Percentiles rank a stretch among this genome's conserved stretches.
phyloP scores from a whole-genome alignment of 2,329 filamentous ascomycete genomes.

The Verticillium dahliae region DNA sequence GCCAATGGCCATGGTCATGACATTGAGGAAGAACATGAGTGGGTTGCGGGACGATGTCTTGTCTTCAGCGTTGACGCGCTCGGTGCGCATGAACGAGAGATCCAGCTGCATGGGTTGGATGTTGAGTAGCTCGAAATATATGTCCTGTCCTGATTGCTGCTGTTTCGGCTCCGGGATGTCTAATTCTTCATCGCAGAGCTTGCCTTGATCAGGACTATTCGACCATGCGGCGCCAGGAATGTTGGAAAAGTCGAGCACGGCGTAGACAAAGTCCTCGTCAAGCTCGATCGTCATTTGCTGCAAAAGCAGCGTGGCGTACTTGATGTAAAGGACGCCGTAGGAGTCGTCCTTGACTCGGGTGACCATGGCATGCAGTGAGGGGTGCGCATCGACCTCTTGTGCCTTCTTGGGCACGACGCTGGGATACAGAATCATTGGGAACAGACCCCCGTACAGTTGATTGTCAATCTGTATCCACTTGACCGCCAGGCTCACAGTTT shows the following conservation, averaged over 20 bases:
- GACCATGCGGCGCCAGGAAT: conserved; percentile 86
- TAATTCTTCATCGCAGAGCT: conserved; percentile 80
- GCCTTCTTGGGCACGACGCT: conserved; percentile 96
- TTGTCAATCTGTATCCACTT: conserved; percentile 99
- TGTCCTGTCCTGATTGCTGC: conserved; percentile 79
- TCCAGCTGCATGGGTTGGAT: conserved; percentile 98
- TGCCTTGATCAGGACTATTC: conserved; percentile 69
- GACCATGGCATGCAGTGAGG: conserved; percentile 85
- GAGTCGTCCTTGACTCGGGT: conserved; percentile 97
- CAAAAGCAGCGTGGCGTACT: conserved; percentile 87
- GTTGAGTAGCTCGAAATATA: conserved; percentile 96
- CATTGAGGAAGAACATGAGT: conserved; percentile 97
- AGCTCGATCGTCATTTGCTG: conserved; percentile 98
- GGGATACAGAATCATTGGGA: conserved; percentile 94
- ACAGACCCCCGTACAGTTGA: conserved; percentile 95
- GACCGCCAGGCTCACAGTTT: conserved; percentile 82
- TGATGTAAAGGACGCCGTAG: conserved; percentile 96
- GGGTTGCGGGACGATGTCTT: conserved; percentile 87
- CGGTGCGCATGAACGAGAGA: conserved; percentile 92
- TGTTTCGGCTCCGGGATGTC: conserved; percentile 89
- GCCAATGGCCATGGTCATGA: conserved; percentile 98
- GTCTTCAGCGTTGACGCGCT: conserved; percentile 93
- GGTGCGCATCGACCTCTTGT: conserved; percentile 92
- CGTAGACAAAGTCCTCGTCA: conserved; percentile 97
- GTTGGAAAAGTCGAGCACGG: conserved; percentile 89